Percentiles rank a stretch among this genome's conserved stretches.
phyloP scores from a whole-genome alignment of 441 rosid species.

The Aleurites moluccanus region DNA sequence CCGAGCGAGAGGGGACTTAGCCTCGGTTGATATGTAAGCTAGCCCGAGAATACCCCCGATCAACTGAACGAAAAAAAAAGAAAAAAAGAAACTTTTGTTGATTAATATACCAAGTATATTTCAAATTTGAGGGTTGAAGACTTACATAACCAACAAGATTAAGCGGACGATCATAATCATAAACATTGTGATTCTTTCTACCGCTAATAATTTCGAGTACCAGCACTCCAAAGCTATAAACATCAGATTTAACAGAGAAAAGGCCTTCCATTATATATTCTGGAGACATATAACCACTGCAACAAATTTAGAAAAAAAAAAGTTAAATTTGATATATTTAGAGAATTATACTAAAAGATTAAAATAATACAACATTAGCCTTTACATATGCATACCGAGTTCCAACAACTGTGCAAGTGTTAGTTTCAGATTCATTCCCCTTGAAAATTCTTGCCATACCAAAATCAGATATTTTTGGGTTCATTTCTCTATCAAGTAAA shows the following conservation, averaged over 20 bases:
- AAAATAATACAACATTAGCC: too few species aligned
- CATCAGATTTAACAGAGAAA: background rate
- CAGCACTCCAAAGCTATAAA: background rate
- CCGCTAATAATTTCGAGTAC: background rate
- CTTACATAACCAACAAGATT: slow-evolving; percentile 1
- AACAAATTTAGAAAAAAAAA: background rate
- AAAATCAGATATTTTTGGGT: too few species aligned
- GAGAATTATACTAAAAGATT: background rate
- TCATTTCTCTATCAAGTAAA: too few species aligned
- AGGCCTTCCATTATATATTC: background rate
- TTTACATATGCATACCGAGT: background rate
- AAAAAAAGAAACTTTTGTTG: background rate
- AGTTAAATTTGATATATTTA: background rate
- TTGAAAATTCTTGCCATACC: slow-evolving; percentile 1
- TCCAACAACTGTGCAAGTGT: background rate
- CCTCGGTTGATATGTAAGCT: too few species aligned
- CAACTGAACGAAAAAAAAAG: too few species aligned
- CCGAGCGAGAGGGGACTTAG: too few species aligned
- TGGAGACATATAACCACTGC: slow-evolving; percentile 4
- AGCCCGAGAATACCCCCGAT: too few species aligned
- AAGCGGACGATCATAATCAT: background rate
- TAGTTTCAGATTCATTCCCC: slow-evolving; percentile 2
- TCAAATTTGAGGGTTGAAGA: background rate
- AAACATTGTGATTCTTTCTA: background rate
- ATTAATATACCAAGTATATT: too few species aligned